These are phyloP conservation scores for Lactuca saligna DNA, from an alignment of 129 eudicot genomes.

Conservation along the genomic window DNA sequence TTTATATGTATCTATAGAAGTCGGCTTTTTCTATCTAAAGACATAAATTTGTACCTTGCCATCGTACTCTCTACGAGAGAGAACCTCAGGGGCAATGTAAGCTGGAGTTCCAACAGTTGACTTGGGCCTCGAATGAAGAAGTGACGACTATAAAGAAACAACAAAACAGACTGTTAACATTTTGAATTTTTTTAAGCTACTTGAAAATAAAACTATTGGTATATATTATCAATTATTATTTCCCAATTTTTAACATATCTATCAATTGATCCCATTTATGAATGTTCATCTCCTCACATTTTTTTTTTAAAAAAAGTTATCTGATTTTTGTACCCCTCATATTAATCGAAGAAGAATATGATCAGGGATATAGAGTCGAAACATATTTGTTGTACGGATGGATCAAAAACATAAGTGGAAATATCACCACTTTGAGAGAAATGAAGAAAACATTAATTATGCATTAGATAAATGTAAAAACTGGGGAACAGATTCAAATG, in stretches of 20 bases:
- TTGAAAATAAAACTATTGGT: neutral
- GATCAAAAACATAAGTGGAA: too few relatives aligned
- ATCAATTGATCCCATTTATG: too few relatives aligned
- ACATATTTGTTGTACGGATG: too few relatives aligned
- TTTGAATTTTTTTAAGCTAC: neutral
- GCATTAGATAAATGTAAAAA: neutral
- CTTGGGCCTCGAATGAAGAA: slow-evolving; percentile 74
- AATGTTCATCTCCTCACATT: too few relatives aligned
- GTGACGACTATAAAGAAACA: slow-evolving; percentile 44
- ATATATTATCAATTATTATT: too few relatives aligned
- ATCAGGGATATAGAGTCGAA: too few relatives aligned
- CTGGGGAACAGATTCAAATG: neutral
- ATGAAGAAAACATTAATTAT: neutral
- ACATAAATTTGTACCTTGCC: slow-evolving; percentile 52
- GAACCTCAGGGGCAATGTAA: slow-evolving; percentile 82
- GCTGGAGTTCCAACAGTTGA: slow-evolving; percentile 84
- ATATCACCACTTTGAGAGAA: too few relatives aligned
- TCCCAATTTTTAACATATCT: neutral
- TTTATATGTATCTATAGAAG: neutral
- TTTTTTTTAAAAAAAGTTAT: too few relatives aligned
- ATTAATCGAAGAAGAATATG: too few relatives aligned
- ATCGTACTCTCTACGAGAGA: slow-evolving; percentile 67
- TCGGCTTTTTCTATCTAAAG: neutral
- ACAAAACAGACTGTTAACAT: neutral
- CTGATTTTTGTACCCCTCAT: too few relatives aligned